Evolutionary conservation across 192 early-diverging fungal genomes (phyloP).

Genomic region (Chytriomyces confervae): DNA sequence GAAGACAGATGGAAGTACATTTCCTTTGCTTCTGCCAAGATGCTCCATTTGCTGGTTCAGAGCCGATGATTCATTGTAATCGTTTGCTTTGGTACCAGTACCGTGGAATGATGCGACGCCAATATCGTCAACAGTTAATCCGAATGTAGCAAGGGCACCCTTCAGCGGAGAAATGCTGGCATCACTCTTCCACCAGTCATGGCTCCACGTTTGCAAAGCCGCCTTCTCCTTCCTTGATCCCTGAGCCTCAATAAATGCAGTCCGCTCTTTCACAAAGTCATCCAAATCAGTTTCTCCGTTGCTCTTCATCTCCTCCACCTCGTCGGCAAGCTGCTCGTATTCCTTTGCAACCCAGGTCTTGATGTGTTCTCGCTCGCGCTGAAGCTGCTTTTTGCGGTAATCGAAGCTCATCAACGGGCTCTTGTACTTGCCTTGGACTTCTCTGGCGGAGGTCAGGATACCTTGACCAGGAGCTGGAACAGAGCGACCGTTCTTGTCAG

Average conservation of each 20-base stretch:
- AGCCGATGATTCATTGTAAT: conserved; percentile 91
- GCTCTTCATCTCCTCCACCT: conserved; percentile 62
- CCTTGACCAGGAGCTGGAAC: conserved; percentile 95
- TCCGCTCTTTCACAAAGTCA: conserved; percentile 54
- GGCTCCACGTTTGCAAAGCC: conserved; percentile 76
- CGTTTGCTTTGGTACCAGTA: conserved; percentile 92
- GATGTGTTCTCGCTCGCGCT: conserved; percentile 75
- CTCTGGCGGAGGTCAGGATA: conserved; percentile 88
- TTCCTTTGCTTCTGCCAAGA: conserved; percentile 85
- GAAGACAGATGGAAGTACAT: conserved; percentile 78
- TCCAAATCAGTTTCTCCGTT: conserved; percentile 49
- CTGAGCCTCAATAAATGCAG: conserved; percentile 61
- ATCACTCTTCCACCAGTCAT: conserved; percentile 78
- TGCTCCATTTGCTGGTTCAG: conserved; percentile 84
- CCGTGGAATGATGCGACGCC: conserved; percentile 95
- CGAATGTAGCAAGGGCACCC: conserved; percentile 85
- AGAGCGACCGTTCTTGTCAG: conserved; percentile 93
- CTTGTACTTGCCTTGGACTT: conserved; percentile 55
- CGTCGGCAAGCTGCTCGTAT: conserved; percentile 71
- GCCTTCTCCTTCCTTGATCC: conserved; percentile 69
- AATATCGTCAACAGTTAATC: conserved; percentile 91
- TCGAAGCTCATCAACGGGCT: conserved; percentile 77
- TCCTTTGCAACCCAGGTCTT: conserved; percentile 80
- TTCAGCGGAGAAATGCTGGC: conserved; percentile 82
- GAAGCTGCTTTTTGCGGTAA: conserved; percentile 81